Conservation (phyloP, 495 filamentous ascomycete genomes). For the Penicillium parvum region DNA sequence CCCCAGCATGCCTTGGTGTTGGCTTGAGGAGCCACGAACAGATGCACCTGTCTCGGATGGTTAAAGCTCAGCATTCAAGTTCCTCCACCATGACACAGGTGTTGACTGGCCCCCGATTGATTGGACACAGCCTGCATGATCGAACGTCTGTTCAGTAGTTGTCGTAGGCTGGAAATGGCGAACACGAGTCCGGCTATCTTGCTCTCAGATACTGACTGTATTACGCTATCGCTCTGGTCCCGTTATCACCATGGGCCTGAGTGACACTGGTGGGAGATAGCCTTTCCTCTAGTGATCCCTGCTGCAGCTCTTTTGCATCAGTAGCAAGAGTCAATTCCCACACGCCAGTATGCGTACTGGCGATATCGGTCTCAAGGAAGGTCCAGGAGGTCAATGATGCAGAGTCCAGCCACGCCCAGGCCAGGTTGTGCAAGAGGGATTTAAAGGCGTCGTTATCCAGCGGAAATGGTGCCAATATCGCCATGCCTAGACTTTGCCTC, state of each 20-base stretch:
- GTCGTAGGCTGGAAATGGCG: background rate
- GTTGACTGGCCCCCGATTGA: background rate
- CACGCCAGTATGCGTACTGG: too few relatives aligned
- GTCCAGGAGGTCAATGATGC: background rate
- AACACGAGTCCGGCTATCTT: conserved; percentile 1
- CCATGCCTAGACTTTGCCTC: too few relatives aligned
- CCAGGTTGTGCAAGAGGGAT: too few relatives aligned
- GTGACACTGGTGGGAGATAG: background rate
- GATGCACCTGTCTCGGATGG: background rate
- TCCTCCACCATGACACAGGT: too few relatives aligned
- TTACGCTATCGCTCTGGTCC: background rate
- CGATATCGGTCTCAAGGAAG: background rate
- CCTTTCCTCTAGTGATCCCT: background rate
- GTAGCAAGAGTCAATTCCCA: too few relatives aligned
- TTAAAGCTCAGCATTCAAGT: too few relatives aligned
- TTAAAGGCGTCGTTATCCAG: too few relatives aligned
- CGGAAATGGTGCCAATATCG: too few relatives aligned
- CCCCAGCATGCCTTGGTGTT: background rate
- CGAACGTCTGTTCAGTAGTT: background rate
- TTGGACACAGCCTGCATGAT: background rate
- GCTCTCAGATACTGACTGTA: background rate
- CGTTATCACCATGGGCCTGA: background rate
- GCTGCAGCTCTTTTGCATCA: background rate
- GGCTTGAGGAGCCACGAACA: too few relatives aligned
- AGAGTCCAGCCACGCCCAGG: too few relatives aligned